These are phyloP conservation scores for Metschnikowia koreensis DNA, from an alignment of 805 yeast species.

Conservation along the genomic window DNA sequence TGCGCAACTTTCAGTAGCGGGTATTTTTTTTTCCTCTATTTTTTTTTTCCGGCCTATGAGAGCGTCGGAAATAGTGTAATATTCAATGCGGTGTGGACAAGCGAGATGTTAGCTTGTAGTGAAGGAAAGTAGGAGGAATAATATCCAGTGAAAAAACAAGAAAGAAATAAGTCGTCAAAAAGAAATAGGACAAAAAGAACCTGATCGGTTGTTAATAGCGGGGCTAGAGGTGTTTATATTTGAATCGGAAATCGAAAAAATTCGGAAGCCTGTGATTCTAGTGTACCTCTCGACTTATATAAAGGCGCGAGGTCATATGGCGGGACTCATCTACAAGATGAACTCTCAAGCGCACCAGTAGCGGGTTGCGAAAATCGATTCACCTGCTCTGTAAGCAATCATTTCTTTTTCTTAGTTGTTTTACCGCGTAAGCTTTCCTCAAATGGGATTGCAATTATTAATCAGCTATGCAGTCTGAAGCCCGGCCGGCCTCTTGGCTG, in stretches of 20 bases:
- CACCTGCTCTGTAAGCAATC: not conserved
- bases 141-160: not conserved
- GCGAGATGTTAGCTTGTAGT: not conserved
- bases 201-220: not conserved
- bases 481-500: conserved; percentile 6
- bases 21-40: not conserved
- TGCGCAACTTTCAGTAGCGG: conserved; percentile 8
- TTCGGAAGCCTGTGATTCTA: conserved; percentile 1
- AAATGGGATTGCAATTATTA: conserved; percentile 14
- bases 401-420: not conserved
- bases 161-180: not conserved
- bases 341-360: conserved; percentile 7
- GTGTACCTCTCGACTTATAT: not conserved
- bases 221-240: not conserved
- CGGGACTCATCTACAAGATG: conserved; percentile 3
- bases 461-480: conserved; percentile 15
- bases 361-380: conserved; percentile 3
- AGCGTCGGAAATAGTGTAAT: conserved; percentile 10
- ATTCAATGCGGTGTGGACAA: conserved; percentile 1
- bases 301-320: conserved; percentile 1
- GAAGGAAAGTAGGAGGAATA: not conserved
- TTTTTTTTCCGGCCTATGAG: conserved; percentile 14
- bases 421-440: conserved; percentile 5
- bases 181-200: not conserved
- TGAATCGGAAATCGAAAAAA: not conserved